phyloP scores from a whole-genome alignment of 1,139 yeast species.

The Suhomyces kunorum region DNA sequence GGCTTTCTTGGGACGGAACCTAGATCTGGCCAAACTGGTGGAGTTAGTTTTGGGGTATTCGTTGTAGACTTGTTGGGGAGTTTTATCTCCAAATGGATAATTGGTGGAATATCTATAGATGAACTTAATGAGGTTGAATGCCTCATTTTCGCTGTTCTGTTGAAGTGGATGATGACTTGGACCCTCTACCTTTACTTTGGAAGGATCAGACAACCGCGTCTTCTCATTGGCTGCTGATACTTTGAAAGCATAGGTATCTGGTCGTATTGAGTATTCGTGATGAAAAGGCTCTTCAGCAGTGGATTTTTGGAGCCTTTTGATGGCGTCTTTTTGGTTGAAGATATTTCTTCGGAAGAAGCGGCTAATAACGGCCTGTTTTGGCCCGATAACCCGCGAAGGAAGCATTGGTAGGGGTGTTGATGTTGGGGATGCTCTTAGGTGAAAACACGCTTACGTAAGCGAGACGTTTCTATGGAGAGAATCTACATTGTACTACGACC shows the following conservation, averaged over 20 bases:
- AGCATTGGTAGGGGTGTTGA: conserved; percentile 1
- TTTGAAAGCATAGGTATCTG: conserved; percentile 51
- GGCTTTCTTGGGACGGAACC: conserved; percentile 57
- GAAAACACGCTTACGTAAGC: conserved; percentile 6
- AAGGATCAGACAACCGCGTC: conserved; percentile 5
- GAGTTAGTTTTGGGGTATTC: conserved; percentile 45
- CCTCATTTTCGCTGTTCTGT: conserved; percentile 16
- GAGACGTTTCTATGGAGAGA: background rate
- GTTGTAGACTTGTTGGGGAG: conserved; percentile 46
- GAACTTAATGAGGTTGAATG: conserved; percentile 37
- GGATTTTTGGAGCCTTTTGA: conserved; percentile 22
- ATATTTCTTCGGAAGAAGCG: conserved; percentile 15
- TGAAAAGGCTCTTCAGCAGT: conserved; percentile 32
- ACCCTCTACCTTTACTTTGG: conserved; percentile 4
- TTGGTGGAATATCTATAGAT: conserved; percentile 46
- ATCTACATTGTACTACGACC: background rate
- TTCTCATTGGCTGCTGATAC: conserved; percentile 33
- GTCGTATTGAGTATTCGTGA: conserved; percentile 51
- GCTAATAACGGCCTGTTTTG: background rate
- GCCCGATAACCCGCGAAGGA: background rate
- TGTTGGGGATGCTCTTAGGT: too few species aligned
- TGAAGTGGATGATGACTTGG: conserved; percentile 35
- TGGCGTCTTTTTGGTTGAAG: conserved; percentile 25
- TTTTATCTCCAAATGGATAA: conserved; percentile 42
- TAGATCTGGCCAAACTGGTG: conserved; percentile 45